These are phyloP conservation scores for Vigna angularis DNA, from an alignment of 306 rosid species.

Conservation along the genomic window DNA sequence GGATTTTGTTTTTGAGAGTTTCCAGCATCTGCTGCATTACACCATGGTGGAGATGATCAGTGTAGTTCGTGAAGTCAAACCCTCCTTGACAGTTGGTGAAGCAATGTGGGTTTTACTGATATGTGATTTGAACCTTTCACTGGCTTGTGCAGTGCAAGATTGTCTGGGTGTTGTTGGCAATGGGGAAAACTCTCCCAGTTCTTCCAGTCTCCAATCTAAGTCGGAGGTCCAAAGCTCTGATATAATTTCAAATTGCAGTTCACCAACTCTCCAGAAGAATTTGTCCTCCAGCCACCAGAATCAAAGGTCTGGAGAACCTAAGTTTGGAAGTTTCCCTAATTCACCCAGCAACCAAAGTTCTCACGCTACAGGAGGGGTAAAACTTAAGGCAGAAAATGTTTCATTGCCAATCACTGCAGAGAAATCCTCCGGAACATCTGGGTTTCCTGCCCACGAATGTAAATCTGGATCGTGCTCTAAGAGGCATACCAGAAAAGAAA, in stretches of 20 bases:
- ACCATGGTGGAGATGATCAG: constrained; percentile 70
- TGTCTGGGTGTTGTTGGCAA: constrained; percentile 39
- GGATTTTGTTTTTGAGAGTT: constrained; percentile 46
- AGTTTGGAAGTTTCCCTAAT: constrained; percentile 42
- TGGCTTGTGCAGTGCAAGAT: constrained; percentile 56
- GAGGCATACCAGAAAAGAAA: constrained; percentile 56
- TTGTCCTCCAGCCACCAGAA: constrained; percentile 33
- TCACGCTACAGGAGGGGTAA: constrained; percentile 39
- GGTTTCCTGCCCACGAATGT: constrained; percentile 46
- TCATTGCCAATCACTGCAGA: constrained; percentile 37
- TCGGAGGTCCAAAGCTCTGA: constrained; percentile 37
- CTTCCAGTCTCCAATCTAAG: constrained; percentile 40
- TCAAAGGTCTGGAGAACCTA: constrained; percentile 41
- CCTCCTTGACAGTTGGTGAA: constrained; percentile 63
- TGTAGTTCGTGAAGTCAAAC: constrained; percentile 64
- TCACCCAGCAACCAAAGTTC: constrained; percentile 20
- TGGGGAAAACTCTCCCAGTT: constrained; percentile 36
- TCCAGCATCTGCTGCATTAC: constrained; percentile 58
- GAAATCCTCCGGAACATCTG: constrained; percentile 44
- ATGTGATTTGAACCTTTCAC: constrained; percentile 65
- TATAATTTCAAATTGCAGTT: constrained; percentile 19
- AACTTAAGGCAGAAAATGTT: constrained; percentile 37
- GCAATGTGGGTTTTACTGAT: constrained; percentile 81
- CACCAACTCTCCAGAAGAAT: constrained; percentile 32
- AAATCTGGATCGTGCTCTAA: constrained; percentile 50